A percentile compares a stretch with the other conserved stretches of the same genome.
phyloP scores from a whole-genome alignment of 129 eudicot species.

The Flaveria bidentis region DNA sequence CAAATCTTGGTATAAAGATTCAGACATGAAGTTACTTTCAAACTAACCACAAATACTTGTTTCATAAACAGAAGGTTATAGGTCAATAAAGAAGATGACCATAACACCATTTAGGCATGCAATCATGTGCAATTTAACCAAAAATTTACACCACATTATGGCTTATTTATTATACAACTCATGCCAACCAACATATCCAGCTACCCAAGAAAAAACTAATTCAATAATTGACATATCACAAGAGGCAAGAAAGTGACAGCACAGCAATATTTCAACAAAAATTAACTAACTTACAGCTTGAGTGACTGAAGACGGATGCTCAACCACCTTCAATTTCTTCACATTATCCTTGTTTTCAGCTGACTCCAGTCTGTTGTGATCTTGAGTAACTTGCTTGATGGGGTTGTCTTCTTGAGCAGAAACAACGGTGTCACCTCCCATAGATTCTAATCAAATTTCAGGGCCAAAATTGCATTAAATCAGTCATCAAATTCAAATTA shows the following conservation, averaged over 20 bases:
- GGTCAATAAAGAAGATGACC: not conserved
- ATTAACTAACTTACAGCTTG: constrained; percentile 33
- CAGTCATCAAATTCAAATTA: not conserved
- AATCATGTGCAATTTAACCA: not conserved
- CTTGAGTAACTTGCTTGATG: constrained; percentile 29
- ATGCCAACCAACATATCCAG: constrained; percentile 5
- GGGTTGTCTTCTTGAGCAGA: constrained; percentile 38
- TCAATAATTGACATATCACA: constrained; percentile 12
- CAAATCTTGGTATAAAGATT: not conserved
- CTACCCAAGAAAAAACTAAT: constrained; percentile 11
- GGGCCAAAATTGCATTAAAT: not conserved
- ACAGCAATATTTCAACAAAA: not conserved
- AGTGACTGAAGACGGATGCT: constrained; percentile 23
- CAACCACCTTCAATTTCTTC: constrained; percentile 22
- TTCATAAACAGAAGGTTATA: not conserved
- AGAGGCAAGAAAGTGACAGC: constrained; percentile 28
- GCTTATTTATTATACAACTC: constrained; percentile 2
- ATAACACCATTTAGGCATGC: not conserved
- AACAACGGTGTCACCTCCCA: constrained; percentile 16
- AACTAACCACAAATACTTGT: constrained; percentile 8
- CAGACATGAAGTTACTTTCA: constrained; percentile 14
- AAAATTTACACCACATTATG: not conserved
- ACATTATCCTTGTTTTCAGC: constrained; percentile 26
- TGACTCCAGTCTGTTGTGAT: not conserved
- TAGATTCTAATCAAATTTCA: constrained; percentile 32